Base-by-base conservation (phyloP, 495 filamentous ascomycete genomes). In the Penicillium macrosclerotiorum region DNA sequence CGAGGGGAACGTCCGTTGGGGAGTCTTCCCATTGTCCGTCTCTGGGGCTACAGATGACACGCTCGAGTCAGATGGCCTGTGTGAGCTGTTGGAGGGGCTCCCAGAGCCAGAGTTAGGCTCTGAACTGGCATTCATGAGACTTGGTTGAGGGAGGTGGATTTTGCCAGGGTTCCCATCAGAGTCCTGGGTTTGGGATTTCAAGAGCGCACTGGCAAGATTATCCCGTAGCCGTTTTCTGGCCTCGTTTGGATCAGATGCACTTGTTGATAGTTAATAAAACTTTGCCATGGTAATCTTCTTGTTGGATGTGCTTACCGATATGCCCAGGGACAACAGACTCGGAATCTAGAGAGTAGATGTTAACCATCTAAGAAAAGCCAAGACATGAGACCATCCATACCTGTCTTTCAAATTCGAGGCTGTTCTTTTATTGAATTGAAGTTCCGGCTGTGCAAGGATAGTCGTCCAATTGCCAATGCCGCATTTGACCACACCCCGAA, bases 381-480 rank as follows among this genome's bases (percentile, higher is more conserved):
- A 19, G 3, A 11, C 11, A 22, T n/a, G n/a, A n/a, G n/a, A n/a
- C n/a, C n/a, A 31, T 45, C 32, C 63, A 43, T 69, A 76, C 72
- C 85, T 78, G 63, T 96, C 90, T 70, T 95, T 96, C 47, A 96
- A 64, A 58, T 96, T 90, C 8, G 88, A 82, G 13, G 86, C 81
- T 23, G 81, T 85, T 30, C 90, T 77, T 24, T 77, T 76, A 54
- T 90, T 83, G 66, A 96, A 96, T 13, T 69, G 72, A 53, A 88
- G 85, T 19, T 83, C 81, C 1, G 81, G 69, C 46, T 90, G 83
- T 8, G 85, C 76, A n/a, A 93, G 63, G 12, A 96, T 94, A 32
- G 80, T 80, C 27, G 85, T 93, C 90, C 90, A 96, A 58, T 82
- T 89, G 14, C 90, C 90, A 41, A 94, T 84, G 0, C 90, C 90